Evolutionary conservation across 202 grass and related monocot species (phyloP), one percentile per base, ranked within the genome.

Genomic region (Panicum virgatum): DNA sequence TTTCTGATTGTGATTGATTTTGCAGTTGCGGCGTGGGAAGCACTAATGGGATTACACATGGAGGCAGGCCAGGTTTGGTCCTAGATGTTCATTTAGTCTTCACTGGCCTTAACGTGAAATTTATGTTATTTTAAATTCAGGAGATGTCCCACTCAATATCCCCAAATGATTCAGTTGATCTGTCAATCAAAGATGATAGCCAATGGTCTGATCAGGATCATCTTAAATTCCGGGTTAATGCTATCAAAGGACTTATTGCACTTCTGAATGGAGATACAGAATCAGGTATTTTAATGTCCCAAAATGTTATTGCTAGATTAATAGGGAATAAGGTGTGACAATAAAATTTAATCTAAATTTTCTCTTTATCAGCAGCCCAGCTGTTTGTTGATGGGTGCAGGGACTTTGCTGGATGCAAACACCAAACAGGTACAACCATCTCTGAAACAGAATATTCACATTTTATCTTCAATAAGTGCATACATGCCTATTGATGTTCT

Each of bases 11-110:
- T 76, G 36, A 80, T 13, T 86, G 22, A 66, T 57, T 88, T 48
- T 90, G 80, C 90, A 98, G 95, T 98, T 86, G 84, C 88, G 36
- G 87, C 88, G 6, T 95, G 92, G 84, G 95, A 98, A 86, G 83
- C 90, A 16, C 37, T 87, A 52, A 91, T 89, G 71, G 92, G 92
- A 40, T 43, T 98, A 76, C 64, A 18, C 61, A 90, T 98, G 92
- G 90, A 98, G 79, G 62, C 76, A 58, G 76, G 73, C 71, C 82
- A 94, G 95, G 92, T 97, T 83, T 53, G 76, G 46, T 78, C 26
- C 44, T 65, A 15, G 62, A 34, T 70, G 79, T 48, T 36, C 68
- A 77, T 81, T 66, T 76, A n/a, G 44, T 69, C 9, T 75, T 22
- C 20, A 9, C 19, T 0, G 20, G 22, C 34, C 19, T 48, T 81